These are phyloP conservation scores for Clohesyomyces aquaticus DNA, from an alignment of 495 filamentous ascomycete species.

Conservation along the genomic window DNA sequence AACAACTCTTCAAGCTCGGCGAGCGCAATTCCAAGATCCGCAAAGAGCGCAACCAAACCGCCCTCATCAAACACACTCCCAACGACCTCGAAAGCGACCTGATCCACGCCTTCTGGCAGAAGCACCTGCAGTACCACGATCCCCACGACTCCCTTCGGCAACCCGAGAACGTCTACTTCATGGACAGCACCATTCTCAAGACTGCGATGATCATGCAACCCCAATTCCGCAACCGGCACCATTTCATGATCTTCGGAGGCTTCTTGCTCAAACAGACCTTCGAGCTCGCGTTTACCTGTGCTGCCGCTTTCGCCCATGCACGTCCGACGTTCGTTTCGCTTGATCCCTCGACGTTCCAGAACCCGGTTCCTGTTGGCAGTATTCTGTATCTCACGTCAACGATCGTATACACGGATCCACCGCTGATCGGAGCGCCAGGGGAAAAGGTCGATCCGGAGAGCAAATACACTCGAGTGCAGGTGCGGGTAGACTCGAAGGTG, in stretches of 20 bases:
- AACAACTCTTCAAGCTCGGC: constrained; percentile 66
- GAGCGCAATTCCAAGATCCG: constrained; percentile 76
- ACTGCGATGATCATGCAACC: constrained; percentile 86
- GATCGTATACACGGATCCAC: constrained; percentile 76
- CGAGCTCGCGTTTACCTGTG: constrained; percentile 86
- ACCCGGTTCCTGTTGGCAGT: constrained; percentile 81
- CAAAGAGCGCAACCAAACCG: constrained; percentile 65
- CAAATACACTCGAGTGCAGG: constrained; percentile 69
- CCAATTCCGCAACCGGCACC: constrained; percentile 81
- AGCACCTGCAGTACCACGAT: constrained; percentile 64
- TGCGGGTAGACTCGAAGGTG: constrained; percentile 77
- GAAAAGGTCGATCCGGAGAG: constrained; percentile 49
- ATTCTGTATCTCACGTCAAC: constrained; percentile 80
- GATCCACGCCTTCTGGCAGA: constrained; percentile 80
- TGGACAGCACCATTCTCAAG: constrained; percentile 68
- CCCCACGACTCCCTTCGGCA: constrained; percentile 58
- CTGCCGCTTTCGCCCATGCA: constrained; percentile 74
- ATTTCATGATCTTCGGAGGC: constrained; percentile 90
- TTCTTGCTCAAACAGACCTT: constrained; percentile 82
- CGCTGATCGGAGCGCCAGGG: constrained; percentile 48
- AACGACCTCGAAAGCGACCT: constrained; percentile 76
- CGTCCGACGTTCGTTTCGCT: constrained; percentile 77
- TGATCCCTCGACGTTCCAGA: constrained; percentile 81
- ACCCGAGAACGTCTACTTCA: constrained; percentile 66
- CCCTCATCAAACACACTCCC: constrained; percentile 71